Percentiles rank a stretch among this genome's conserved stretches.
phyloP scores from a whole-genome alignment of 805 yeast species.

The Sugiyamaella qingdaonensis region DNA sequence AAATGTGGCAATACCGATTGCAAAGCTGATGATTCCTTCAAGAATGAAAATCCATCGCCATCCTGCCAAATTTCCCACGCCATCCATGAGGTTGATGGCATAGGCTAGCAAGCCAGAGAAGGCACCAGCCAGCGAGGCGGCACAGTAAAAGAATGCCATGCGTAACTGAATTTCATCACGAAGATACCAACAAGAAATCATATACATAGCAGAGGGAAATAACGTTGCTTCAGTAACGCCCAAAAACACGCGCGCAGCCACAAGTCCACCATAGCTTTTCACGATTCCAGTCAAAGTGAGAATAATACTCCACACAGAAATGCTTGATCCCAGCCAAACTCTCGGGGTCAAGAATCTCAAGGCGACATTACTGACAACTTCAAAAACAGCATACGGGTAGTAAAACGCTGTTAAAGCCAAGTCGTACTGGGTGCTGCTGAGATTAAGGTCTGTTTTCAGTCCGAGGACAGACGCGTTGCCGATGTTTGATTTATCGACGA shows the following conservation, averaged over 20 bases:
- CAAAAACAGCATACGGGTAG: constrained; percentile 34
- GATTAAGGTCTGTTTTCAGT: constrained; percentile 4
- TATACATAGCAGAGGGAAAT: constrained; percentile 40
- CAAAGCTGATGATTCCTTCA: constrained; percentile 40
- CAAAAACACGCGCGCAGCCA: constrained; percentile 37
- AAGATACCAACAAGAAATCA: constrained; percentile 32
- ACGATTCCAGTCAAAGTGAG: constrained; percentile 35
- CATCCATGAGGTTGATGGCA: constrained; percentile 45
- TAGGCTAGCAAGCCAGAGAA: constrained; percentile 38
- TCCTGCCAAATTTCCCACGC: constrained; percentile 31
- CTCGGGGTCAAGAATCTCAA: constrained; percentile 35
- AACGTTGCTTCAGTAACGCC: constrained; percentile 43
- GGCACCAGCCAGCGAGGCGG: constrained; percentile 31
- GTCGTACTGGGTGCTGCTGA: constrained; percentile 6
- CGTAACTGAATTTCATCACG: constrained; percentile 39
- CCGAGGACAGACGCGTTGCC: constrained; percentile 7
- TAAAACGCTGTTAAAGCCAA: constrained; percentile 40
- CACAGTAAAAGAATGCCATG: constrained; percentile 36
- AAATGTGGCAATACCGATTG: constrained; percentile 16
- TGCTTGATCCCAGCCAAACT: constrained; percentile 30
- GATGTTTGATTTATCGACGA: constrained; percentile 7
- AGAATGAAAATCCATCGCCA: constrained; percentile 43
- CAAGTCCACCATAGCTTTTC: constrained; percentile 30
- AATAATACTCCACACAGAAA: constrained; percentile 37
- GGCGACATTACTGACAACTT: constrained; percentile 37